Base-by-base conservation (phyloP, 2,329 filamentous ascomycete genomes). In the Cladosporium sp. region DNA sequence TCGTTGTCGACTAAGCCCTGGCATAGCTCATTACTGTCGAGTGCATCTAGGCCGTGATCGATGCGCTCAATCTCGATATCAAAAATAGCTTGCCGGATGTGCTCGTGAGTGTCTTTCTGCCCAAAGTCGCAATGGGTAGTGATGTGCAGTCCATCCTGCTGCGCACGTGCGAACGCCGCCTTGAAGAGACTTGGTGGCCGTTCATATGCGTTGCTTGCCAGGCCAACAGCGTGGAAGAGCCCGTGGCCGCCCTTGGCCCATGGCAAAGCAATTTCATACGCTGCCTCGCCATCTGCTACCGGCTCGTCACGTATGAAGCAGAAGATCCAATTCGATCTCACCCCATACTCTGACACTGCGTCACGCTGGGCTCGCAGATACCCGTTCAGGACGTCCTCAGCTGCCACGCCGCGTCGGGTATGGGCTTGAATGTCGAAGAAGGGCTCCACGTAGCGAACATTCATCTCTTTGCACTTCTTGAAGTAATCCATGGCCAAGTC, bases 341-440 rank as follows among this genome's bases (percentile, higher is more conserved):
- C 45, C 2, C 45, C 45, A 2, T 20, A 19, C 6, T 20, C 28
- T 0, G 45, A 22, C 2, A 10, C 25, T 1, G 24, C 45, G 4
- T 48, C 25, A 13, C 45, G 45, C n/a, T 48, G 45, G 15, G 45
- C 45, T 15, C 45, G 25, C 6, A 48, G 17, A 10, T 48, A 48
- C 3, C 45, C 45, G 4, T 48, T 48, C 10, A 48, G 25, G 6
- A 48, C 45, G 5, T 28, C 28, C 28, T 48, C 45, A 15, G 45
- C 45, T 5, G 28, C 8, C 25, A 48, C 45, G 3, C 45, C 45
- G 4, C 45, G 45, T 19, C 45, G 28, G 10, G 45, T 48, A 32
- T 48, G 45, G 12, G 45, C 45, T 28, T 48, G 45, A 17, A 48
- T 48, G 28, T 48, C 45, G 28, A 48, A 48, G 45, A 48, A 48